Base-by-base conservation (phyloP, 2,329 filamentous ascomycete genomes). In the Aspergillus ochraceus region DNA sequence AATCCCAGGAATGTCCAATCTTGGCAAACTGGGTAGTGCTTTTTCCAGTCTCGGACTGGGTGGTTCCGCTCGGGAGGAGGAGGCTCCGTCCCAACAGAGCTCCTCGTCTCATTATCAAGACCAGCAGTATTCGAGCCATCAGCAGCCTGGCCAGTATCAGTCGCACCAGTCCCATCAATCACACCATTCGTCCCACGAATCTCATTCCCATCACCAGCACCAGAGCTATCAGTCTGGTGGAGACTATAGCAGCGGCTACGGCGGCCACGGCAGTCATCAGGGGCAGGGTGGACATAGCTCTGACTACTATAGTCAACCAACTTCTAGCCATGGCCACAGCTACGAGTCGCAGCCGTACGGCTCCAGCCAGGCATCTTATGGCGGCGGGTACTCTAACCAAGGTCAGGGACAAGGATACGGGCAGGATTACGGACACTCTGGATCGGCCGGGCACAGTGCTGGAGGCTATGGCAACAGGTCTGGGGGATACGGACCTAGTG, bases 1-100 rank as follows among this genome's bases (percentile, higher is more conserved):
- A 24, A 76, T 76, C 49, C 73, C 73, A 1, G 76, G 76, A 8
- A 71, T 77, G 39, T 76, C 74, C 6, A 75, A 74, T 12, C 45
- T 78, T 22, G 68, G 68, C 52, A 77, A 76, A 53, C 63, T 76
- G 8, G 70, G 70, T 36, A 70, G 68, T 46, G 71, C 67, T 6
- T 66, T 75, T 49, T 71, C 74, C 3, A 65, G 64, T 54, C 64
- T 75, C 29, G 62, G 70, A 20, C 66, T 71, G 4, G 69, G 71
- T 22, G 70, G 70, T 2, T 62, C 65, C 11, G 65, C 64, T 17
- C 64, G 70, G 36, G 64, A 67, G 2, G 53, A 70, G 32, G 45
- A 53, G n/a, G 22, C 29, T 20, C 32, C 47, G 22, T 32, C 55
- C 2, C 49, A 58, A n/a, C 52, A 57, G n/a, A 54, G 61, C 22